Conservation (phyloP, 768 basidiomycete genomes). For the Tremella fuciformis region DNA sequence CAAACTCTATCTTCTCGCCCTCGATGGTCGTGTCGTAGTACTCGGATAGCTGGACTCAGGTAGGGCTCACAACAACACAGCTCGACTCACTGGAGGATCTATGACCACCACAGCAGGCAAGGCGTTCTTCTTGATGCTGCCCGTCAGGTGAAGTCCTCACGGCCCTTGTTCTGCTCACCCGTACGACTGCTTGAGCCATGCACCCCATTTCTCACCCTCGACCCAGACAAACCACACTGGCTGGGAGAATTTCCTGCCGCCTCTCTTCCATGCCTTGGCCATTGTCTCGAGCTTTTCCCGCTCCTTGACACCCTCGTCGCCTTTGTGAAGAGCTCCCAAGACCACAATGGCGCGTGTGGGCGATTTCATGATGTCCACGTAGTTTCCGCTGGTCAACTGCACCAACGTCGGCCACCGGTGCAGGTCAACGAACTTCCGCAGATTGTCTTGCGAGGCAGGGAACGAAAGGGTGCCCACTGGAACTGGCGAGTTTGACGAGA, state of each 20-base stretch:
- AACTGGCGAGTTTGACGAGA: conserved; percentile 66
- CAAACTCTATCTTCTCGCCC: conserved; percentile 61
- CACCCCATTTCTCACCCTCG: conserved; percentile 76
- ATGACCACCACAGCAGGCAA: conserved; percentile 64
- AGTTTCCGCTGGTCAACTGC: conserved; percentile 74
- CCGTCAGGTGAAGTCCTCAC: not conserved
- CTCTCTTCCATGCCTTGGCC: conserved; percentile 62
- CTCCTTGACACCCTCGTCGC: conserved; percentile 53
- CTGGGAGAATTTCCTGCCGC: conserved; percentile 49
- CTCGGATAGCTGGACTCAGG: conserved; percentile 59
- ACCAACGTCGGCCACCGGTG: conserved; percentile 71
- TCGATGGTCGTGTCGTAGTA: conserved; percentile 71
- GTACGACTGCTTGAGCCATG: conserved; percentile 92
- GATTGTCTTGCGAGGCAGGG: conserved; percentile 39
- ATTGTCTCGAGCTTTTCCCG: conserved; percentile 58
- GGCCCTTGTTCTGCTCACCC: conserved; percentile 51
- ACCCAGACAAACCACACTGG: conserved; percentile 82
- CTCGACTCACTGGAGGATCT: conserved; percentile 67
- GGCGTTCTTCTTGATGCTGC: conserved; percentile 45
- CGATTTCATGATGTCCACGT: conserved; percentile 81
- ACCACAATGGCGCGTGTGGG: conserved; percentile 73
- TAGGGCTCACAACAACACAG: not conserved
- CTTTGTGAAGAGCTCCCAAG: conserved; percentile 56
- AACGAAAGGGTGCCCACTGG: conserved; percentile 47
- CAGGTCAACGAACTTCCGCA: conserved; percentile 62